Evolutionary conservation across 805 yeast species (phyloP), one percentile per base, ranked within the genome.

Genomic region (Geotrichum ghanense): DNA sequence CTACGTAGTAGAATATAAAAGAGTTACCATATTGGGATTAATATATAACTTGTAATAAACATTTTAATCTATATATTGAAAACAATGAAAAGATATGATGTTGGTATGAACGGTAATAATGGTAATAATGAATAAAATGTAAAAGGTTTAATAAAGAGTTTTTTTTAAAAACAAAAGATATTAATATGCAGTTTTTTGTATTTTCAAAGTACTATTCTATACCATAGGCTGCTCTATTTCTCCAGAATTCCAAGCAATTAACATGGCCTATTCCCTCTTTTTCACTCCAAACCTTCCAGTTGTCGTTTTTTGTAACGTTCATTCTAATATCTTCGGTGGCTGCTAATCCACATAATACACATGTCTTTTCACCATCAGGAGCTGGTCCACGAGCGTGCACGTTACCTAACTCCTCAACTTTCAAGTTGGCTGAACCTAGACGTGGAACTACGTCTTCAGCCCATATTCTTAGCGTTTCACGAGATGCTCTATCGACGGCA

Each of bases 331-430:
- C 41, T 41, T 56, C 59, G 1, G 50, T 50, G 24, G 49, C 55
- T 3, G 53, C 41, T 19, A 56, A 48, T 3, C 60, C 60, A 23
- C 61, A 57, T 3, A 57, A 42, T 12, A 41, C 14, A 31, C 60
- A 56, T 22, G 42, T 7, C 16, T 12, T 26, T 6, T 47, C 50
- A 4, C 21, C 22, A 2, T 43, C 27, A 10, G 43, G 19, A 3
- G 27, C 37, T 25, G 17, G 10, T n/a, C 12, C 19, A 31, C 17
- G 16, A 12, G 12, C 37, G 19, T 6, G 37, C 4, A 31, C 5
- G 16, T 31, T n/a, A 31, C 19, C 4, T 5, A 31, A n/a, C 12
- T 31, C 37, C 37, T 16, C 19, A 6, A 12, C 7, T 31, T 12
- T 31, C 14, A 31, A 4, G 17, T n/a, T 31, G 5, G 37, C 37